These are phyloP conservation scores for Nigrospora oryzae DNA, from an alignment of 2,329 filamentous ascomycete genomes.

Conservation along the genomic window DNA sequence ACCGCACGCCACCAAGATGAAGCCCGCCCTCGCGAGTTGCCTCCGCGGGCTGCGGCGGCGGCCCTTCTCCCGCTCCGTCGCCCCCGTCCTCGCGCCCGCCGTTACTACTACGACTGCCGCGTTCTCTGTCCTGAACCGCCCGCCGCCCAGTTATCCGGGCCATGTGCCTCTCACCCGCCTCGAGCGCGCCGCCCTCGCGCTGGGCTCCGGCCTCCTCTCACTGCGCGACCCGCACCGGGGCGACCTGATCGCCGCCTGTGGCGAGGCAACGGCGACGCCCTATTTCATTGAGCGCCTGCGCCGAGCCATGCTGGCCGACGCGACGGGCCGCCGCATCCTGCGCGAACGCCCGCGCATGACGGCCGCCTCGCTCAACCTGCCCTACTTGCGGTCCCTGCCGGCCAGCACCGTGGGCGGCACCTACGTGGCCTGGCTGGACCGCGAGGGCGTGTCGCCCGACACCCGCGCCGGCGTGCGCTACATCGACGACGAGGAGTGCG, in stretches of 20 bases:
- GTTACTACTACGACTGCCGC: slow-evolving; percentile 2
- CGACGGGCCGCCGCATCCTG: slow-evolving; percentile 84
- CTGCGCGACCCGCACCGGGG: slow-evolving; percentile 71
- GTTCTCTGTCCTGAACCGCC: slow-evolving; percentile 81
- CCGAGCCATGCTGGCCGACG: slow-evolving; percentile 76
- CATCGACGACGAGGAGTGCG: slow-evolving; percentile 90
- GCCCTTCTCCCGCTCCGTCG: too few species aligned
- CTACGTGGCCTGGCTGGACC: slow-evolving; percentile 87
- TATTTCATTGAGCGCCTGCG: slow-evolving; percentile 92
- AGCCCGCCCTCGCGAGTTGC: too few species aligned
- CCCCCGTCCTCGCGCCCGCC: too few species aligned
- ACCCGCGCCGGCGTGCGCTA: slow-evolving; percentile 76
- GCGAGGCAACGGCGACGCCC: slow-evolving; percentile 87
- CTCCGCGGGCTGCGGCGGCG: too few species aligned
- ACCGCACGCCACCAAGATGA: too few species aligned
- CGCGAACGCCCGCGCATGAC: slow-evolving; percentile 84
- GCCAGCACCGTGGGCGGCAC: slow-evolving; percentile 67
- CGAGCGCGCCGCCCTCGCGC: slow-evolving; percentile 65
- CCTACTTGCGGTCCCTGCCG: slow-evolving; percentile 63
- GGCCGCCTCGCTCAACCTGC: slow-evolving; percentile 59
- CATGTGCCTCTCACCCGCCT: slow-evolving; percentile 79
- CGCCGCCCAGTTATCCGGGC: slow-evolving; percentile 79
- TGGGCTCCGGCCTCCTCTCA: slow-evolving; percentile 55
- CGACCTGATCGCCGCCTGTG: slow-evolving; percentile 90
- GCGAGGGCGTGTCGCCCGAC: slow-evolving; percentile 87